These are phyloP conservation scores for Hsuehochloa calcarea DNA, from an alignment of 176 grass and related monocot genomes.

Conservation along the genomic window DNA sequence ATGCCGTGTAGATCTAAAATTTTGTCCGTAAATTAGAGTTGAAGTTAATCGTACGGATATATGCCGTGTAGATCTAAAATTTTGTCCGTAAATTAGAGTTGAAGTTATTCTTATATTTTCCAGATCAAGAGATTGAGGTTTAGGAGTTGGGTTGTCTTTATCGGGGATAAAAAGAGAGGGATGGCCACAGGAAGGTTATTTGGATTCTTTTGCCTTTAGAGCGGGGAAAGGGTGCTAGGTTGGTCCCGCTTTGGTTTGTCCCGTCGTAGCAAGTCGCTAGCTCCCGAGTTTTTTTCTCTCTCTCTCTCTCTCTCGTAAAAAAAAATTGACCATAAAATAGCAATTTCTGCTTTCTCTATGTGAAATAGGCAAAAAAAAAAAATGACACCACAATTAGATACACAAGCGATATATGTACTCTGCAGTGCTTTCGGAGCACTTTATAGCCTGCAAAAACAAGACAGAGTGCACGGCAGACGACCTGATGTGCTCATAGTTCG, in stretches of 20 bases:
- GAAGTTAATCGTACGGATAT: neutral
- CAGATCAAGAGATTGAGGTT: neutral
- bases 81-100: neutral
- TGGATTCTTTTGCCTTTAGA: slow-evolving; percentile 1
- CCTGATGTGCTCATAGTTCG: too few species aligned
- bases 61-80: neutral
- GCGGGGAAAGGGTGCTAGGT: neutral
- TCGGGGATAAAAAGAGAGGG: neutral
- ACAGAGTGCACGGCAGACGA: too few species aligned
- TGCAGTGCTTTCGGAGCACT: too few species aligned
- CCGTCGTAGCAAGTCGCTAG: neutral
- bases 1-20: neutral
- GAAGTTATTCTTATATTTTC: neutral
- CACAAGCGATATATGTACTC: too few species aligned
- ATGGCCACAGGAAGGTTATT: slow-evolving; percentile 13
- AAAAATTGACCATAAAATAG: too few species aligned
- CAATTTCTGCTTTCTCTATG: too few species aligned
- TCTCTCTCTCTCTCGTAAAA: too few species aligned
- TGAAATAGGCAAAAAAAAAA: too few species aligned
- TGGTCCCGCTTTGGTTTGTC: slow-evolving; percentile 35
- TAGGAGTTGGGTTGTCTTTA: neutral
- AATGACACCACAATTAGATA: too few species aligned
- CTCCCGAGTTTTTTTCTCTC: neutral
- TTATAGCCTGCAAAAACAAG: rapidly evolving
- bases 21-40: neutral